Percentiles rank a stretch among this genome's conserved stretches.
Conservation (phyloP, 2,329 filamentous ascomycete species). For the Pezicula neosporulosa region DNA sequence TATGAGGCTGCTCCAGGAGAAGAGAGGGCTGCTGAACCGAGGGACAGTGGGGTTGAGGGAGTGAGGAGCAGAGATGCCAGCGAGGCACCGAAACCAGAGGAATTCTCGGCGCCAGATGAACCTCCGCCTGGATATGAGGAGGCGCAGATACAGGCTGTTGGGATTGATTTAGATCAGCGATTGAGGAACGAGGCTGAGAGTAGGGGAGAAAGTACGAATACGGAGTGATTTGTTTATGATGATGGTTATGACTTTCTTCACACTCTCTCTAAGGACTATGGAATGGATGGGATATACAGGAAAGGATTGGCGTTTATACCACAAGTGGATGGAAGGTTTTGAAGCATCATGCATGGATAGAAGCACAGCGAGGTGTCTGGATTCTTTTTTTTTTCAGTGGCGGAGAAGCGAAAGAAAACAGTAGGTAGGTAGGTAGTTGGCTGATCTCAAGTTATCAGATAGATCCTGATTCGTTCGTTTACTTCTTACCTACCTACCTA, state of each 20-base stretch:
- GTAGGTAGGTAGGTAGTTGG: no score
- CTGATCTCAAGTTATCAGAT: no score
- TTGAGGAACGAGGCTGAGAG: constrained; percentile 70
- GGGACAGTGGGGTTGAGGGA: constrained; percentile 15
- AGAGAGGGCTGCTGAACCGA: constrained; percentile 16
- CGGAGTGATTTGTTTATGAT: no score
- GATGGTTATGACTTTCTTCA: no score
- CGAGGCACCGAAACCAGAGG: constrained; percentile 6
- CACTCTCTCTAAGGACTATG: neutral
- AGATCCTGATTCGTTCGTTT: no score
- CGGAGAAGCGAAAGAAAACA: no score
- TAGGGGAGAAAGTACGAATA: constrained; percentile 1
- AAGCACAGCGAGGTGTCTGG: no score
- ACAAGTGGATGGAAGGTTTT: no score
- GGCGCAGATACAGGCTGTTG: constrained; percentile 69
- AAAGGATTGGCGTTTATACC: constrained; percentile 20
- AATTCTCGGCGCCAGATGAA: constrained; percentile 54
- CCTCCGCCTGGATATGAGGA: constrained; percentile 92
- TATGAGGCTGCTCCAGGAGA: constrained; percentile 60
- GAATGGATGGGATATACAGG: neutral
- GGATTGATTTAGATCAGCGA: constrained; percentile 60
- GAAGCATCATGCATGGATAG: no score
- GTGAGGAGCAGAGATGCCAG: constrained; percentile 9
- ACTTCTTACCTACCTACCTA: no score
- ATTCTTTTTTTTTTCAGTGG: no score